Evolutionary conservation across 2,329 filamentous ascomycete genomes (phyloP).

Genomic region (Karstenula rhodostoma): DNA sequence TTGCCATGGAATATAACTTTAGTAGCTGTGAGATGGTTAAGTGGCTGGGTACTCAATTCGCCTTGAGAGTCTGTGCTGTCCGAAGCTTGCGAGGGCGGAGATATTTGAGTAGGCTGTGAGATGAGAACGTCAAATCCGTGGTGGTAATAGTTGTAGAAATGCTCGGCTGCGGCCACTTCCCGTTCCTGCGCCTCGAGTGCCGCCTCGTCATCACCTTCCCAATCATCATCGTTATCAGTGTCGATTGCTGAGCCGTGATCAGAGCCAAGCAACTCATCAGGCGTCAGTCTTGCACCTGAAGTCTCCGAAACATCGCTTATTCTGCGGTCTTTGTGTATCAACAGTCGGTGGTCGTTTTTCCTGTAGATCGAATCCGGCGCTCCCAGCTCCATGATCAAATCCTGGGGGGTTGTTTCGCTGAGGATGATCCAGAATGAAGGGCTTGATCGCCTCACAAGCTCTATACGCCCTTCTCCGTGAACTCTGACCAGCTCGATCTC

Average conservation of each 20-base stretch:
- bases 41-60: constrained; percentile 40
- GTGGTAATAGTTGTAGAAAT: constrained; percentile 97
- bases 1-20: constrained; percentile 96
- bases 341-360: constrained; percentile 87
- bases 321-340: constrained; percentile 70
- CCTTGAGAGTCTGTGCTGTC: constrained; percentile 55
- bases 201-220: constrained; percentile 54
- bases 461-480: constrained; percentile 78
- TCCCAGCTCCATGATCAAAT: constrained; percentile 87
- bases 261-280: constrained; percentile 42
- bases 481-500: constrained; percentile 85
- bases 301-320: constrained; percentile 47
- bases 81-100: constrained; percentile 62
- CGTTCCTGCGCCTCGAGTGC: constrained; percentile 67
- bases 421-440: constrained; percentile 75
- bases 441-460: constrained; percentile 76
- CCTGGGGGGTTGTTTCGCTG: constrained; percentile 89
- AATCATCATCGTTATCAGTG: constrained; percentile 54
- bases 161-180: constrained; percentile 69
- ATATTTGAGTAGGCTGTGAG: constrained; percentile 70
- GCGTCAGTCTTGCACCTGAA: constrained; percentile 37
- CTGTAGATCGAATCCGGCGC: constrained; percentile 94
- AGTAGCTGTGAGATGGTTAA: constrained; percentile 79
- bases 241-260: constrained; percentile 44
- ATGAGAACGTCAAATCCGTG: constrained; percentile 93